phyloP scores from a whole-genome alignment of 1,284 basidiomycete species.

The Chalciporus sp. region DNA sequence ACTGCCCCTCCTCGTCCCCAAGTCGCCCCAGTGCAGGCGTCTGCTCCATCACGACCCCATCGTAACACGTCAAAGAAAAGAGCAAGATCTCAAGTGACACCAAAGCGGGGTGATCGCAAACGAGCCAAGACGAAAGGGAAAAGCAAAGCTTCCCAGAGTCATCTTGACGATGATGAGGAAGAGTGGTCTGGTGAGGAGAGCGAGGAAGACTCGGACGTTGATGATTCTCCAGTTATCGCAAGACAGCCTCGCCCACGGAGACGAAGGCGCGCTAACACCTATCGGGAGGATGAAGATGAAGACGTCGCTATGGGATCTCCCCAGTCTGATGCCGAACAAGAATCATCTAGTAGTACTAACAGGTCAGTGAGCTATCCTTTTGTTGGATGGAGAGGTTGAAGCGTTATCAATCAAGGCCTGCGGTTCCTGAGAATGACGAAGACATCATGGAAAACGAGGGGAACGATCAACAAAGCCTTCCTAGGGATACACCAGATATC shows the following conservation, averaged over 20 bases:
- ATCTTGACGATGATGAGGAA: constrained; percentile 26
- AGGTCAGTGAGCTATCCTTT: constrained; percentile 8
- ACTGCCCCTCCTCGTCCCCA: constrained; percentile 40
- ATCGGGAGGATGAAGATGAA: constrained; percentile 30
- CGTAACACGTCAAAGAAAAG: constrained; percentile 26
- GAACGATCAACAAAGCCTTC: constrained; percentile 1
- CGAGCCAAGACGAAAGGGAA: constrained; percentile 49
- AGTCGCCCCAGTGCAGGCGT: neutral
- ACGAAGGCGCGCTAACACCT: constrained; percentile 25
- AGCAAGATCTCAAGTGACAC: constrained; percentile 14
- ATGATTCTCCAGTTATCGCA: neutral
- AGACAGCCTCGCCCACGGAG: constrained; percentile 28
- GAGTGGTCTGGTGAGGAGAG: constrained; percentile 23
- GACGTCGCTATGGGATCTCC: constrained; percentile 17
- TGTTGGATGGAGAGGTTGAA: constrained; percentile 1
- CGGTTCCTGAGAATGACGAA: constrained; percentile 3
- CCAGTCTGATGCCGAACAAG: neutral
- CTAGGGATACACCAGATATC: constrained; percentile 12
- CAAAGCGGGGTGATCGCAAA: constrained; percentile 38
- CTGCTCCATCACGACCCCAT: neutral
- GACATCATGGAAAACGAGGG: neutral
- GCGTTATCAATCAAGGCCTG: constrained; percentile 1
- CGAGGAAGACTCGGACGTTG: constrained; percentile 22
- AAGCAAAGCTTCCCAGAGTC: constrained; percentile 31
- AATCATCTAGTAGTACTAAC: neutral